Evolutionary conservation across 495 filamentous ascomycete species (phyloP).

Genomic region (Thermothielavioides terrestris): DNA sequence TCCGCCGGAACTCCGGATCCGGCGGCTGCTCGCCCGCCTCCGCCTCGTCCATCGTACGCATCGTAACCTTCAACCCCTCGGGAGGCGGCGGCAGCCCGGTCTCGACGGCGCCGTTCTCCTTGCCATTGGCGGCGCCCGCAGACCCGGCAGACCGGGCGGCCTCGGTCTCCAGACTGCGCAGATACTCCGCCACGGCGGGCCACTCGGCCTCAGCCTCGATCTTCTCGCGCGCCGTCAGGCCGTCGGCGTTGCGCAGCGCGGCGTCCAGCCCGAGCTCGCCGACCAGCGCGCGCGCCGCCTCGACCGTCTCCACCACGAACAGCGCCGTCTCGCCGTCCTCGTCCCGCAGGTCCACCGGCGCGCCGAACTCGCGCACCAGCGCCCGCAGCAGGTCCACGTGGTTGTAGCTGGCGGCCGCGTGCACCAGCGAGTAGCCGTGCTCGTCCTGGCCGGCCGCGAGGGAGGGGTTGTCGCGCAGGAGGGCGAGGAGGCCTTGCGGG

Average conservation of each 20-base stretch:
- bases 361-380: conserved; percentile 68
- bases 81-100: conserved; percentile 45
- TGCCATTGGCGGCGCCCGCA: conserved; percentile 22
- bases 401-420: conserved; percentile 87
- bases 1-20: conserved; percentile 62
- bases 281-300: conserved; percentile 64
- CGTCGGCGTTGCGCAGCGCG: conserved; percentile 52
- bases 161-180: conserved; percentile 44
- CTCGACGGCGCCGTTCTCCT: not conserved
- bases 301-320: conserved; percentile 71
- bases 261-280: conserved; percentile 71
- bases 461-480: conserved; percentile 57
- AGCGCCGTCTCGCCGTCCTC: conserved; percentile 88
- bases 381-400: conserved; percentile 70
- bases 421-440: conserved; percentile 83
- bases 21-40: conserved; percentile 46
- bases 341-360: conserved; percentile 70
- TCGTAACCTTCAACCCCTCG: conserved; percentile 55
- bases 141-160: conserved; percentile 16
- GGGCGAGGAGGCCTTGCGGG: conserved; percentile 52
- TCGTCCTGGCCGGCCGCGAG: conserved; percentile 65
- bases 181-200: conserved; percentile 58
- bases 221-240: conserved; percentile 60
- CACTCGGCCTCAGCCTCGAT: conserved; percentile 64
- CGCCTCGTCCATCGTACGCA: conserved; percentile 57